These are phyloP conservation scores for Trifolium dubium DNA, from an alignment of 306 rosid species.

Conservation along the genomic window DNA sequence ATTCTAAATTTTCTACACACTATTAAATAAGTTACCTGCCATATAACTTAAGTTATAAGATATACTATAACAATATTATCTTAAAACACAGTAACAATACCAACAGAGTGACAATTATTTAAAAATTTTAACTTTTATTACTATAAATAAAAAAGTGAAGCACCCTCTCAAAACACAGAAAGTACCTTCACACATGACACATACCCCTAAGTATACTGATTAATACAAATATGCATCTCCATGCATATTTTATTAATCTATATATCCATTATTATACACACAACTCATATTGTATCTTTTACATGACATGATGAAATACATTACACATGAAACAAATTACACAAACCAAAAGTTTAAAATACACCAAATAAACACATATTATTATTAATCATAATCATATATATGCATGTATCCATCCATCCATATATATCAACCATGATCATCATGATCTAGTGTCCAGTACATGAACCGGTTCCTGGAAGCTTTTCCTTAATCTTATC, in stretches of 20 bases:
- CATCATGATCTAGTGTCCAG: background rate
- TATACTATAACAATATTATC: no score
- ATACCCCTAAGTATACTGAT: background rate
- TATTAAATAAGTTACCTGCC: no score
- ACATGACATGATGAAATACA: background rate
- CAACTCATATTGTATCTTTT: background rate
- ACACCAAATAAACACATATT: background rate
- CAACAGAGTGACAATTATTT: no score
- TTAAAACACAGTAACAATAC: no score
- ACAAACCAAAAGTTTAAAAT: background rate
- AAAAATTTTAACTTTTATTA: no score
- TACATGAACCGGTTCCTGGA: background rate
- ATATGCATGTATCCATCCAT: background rate
- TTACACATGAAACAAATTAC: background rate
- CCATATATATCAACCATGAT: background rate
- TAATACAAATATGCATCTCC: background rate
- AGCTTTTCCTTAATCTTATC: slow-evolving; percentile 22
- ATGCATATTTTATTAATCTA: background rate
- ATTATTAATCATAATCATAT: background rate
- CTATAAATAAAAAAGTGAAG: no score
- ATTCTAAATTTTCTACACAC: no score
- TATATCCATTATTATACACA: background rate
- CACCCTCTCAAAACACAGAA: no score
- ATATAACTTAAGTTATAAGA: no score
- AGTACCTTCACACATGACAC: background rate